Conservation (phyloP, 2,329 filamentous ascomycete species). For the Curvularia verruculosa region DNA sequence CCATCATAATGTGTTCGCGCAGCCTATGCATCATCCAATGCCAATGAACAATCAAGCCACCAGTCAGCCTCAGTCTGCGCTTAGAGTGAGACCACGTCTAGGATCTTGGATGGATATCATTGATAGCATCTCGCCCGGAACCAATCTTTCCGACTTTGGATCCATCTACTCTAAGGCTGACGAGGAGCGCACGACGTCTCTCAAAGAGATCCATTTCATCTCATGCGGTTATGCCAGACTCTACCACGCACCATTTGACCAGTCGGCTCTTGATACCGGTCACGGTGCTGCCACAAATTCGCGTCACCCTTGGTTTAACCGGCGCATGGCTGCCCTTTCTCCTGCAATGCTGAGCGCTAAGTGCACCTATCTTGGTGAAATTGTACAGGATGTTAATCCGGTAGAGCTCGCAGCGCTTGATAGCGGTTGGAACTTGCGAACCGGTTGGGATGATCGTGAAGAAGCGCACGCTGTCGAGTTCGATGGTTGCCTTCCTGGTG, state of each 20-base stretch:
- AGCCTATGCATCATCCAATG: slow-evolving; percentile 6
- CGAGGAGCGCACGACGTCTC: slow-evolving; percentile 35
- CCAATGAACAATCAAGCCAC: slow-evolving; percentile 6
- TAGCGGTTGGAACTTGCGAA: slow-evolving; percentile 42
- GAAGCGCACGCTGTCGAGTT: slow-evolving; percentile 49
- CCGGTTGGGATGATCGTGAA: slow-evolving; percentile 41
- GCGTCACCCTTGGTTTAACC: slow-evolving; percentile 33
- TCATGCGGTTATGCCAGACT: slow-evolving; percentile 67
- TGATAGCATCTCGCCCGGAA: slow-evolving; percentile 58
- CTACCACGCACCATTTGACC: slow-evolving; percentile 38
- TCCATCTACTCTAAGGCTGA: slow-evolving; percentile 44
- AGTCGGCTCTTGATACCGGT: slow-evolving; percentile 40
- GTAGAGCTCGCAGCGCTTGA: slow-evolving; percentile 41
- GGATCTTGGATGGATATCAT: slow-evolving; percentile 60
- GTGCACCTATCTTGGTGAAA: slow-evolving; percentile 48
- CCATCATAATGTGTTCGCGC: neutral
- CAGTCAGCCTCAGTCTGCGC: slow-evolving; percentile 38
- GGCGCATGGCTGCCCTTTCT: slow-evolving; percentile 38
- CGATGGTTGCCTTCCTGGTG: slow-evolving; percentile 50
- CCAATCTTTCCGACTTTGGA: slow-evolving; percentile 52
- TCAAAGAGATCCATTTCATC: slow-evolving; percentile 58
- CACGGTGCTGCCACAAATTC: slow-evolving; percentile 10
- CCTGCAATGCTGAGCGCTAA: slow-evolving; percentile 48
- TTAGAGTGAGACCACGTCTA: slow-evolving; percentile 44
- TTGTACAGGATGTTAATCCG: slow-evolving; percentile 48